phyloP scores from a whole-genome alignment of 495 filamentous ascomycete species.

The Pseudevernia furfuracea region DNA sequence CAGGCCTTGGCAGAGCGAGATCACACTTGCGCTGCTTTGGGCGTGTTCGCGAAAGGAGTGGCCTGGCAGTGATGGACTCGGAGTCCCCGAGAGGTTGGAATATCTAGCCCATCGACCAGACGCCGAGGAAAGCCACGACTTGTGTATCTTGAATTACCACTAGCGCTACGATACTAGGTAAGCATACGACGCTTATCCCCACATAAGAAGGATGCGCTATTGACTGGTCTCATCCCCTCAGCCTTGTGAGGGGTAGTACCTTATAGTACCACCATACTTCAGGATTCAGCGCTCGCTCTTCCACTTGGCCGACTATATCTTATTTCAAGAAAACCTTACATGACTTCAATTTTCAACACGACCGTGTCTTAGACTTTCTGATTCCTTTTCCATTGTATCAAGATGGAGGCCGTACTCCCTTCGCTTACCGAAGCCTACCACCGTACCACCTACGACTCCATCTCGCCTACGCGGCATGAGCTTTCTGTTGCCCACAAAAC shows the following conservation, averaged over 20 bases:
- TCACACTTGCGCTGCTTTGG: background rate
- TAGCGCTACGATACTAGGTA: too few species aligned
- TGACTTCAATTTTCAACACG: background rate
- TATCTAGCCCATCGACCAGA: background rate
- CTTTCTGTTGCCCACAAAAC: slow-evolving; percentile 39
- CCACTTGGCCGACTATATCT: background rate
- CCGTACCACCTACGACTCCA: slow-evolving; percentile 36
- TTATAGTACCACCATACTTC: too few species aligned
- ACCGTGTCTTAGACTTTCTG: background rate
- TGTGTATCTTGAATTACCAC: too few species aligned
- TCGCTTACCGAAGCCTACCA: slow-evolving; percentile 21
- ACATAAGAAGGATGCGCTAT: background rate
- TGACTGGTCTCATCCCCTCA: background rate
- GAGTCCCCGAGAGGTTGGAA: background rate
- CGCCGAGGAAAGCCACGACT: background rate
- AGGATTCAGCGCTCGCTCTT: background rate
- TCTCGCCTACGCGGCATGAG: slow-evolving; percentile 35
- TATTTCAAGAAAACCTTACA: too few species aligned
- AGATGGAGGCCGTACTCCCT: background rate
- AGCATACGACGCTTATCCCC: too few species aligned
- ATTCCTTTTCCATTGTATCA: background rate
- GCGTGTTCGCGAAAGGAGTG: background rate
- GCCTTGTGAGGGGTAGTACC: background rate
- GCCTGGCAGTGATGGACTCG: background rate
- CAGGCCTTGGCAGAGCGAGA: background rate